Evolutionary conservation across 805 yeast genomes (phyloP).

Genomic region (Monosporozyma solicola): DNA sequence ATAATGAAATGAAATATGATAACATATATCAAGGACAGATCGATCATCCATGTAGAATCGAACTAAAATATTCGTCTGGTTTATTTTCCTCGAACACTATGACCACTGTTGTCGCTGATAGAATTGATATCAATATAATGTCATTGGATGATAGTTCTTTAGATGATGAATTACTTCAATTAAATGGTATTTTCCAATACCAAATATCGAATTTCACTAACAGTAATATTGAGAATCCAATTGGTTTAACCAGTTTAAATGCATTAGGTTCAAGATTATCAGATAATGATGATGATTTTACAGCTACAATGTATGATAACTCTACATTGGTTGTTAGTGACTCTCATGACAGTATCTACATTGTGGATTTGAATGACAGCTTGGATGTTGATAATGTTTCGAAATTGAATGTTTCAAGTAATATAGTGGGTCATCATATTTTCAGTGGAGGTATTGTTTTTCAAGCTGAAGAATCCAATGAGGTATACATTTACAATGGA

Average conservation of each 20-base stretch:
- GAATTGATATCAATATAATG: conserved; percentile 42
- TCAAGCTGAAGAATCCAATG: conserved; percentile 6
- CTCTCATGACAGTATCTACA: conserved; percentile 32
- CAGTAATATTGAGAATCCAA: conserved; percentile 21
- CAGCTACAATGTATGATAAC: conserved; percentile 28
- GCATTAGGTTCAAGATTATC: conserved; percentile 13
- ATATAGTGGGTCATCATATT: conserved; percentile 11
- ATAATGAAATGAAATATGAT: conserved; percentile 73
- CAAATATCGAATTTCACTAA: conserved; percentile 56
- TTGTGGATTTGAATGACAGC: conserved; percentile 21
- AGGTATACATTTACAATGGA: conserved; percentile 18
- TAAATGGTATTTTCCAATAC: conserved; percentile 82
- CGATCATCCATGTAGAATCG: conserved; percentile 39
- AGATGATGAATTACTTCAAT: conserved; percentile 21
- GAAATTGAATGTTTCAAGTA: conserved; percentile 10
- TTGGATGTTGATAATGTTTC: conserved; percentile 10
- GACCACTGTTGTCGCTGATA: conserved; percentile 58
- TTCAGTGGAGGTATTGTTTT: conserved; percentile 32
- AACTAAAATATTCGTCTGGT: conserved; percentile 32
- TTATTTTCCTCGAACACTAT: conserved; percentile 20
- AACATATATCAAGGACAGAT: conserved; percentile 62
- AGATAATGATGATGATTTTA: conserved; percentile 12
- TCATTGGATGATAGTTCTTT: conserved; percentile 32
- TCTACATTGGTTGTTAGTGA: conserved; percentile 47
- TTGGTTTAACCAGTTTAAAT: conserved; percentile 45